These are phyloP conservation scores for Tricharina praecox DNA, from an alignment of 495 filamentous ascomycete genomes.

Conservation along the genomic window DNA sequence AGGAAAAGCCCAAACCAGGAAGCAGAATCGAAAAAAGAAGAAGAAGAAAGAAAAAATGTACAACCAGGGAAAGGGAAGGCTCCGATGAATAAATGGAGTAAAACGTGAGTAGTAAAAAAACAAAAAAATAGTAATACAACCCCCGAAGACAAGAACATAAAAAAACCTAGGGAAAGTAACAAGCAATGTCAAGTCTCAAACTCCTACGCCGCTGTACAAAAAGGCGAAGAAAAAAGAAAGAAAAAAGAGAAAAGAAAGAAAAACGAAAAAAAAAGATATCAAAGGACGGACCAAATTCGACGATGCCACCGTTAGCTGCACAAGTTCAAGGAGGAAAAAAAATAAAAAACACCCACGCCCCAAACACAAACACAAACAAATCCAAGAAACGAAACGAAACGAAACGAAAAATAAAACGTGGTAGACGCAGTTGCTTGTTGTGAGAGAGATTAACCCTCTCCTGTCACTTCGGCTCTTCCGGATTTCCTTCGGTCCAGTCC, in stretches of 20 bases:
- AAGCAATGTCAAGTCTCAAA: background rate
- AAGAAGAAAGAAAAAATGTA: too few species aligned
- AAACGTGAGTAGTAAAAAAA: background rate
- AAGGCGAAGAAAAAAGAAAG: background rate
- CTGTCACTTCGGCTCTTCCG: background rate
- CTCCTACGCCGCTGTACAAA: background rate
- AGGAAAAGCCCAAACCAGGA: too few species aligned
- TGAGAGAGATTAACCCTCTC: constrained; percentile 18
- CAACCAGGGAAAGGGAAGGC: too few species aligned
- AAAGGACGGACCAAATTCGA: constrained; percentile 17
- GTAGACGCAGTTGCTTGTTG: too few species aligned
- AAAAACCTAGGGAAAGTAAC: background rate
- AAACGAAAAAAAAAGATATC: too few species aligned
- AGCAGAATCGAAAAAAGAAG: too few species aligned
- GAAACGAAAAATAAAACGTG: too few species aligned
- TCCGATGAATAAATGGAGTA: background rate
- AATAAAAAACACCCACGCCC: too few species aligned
- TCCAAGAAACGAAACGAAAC: background rate
- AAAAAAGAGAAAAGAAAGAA: too few species aligned
- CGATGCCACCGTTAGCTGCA: constrained; percentile 1
- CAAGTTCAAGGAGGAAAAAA: too few species aligned
- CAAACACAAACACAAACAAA: background rate
- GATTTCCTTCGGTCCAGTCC: constrained; percentile 6
- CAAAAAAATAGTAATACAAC: background rate
- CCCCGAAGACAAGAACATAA: background rate